A percentile compares a stretch with the other conserved stretches of the same genome.
These are phyloP conservation scores for Wickerhamiella cacticola DNA, from an alignment of 805 yeast species.

Conservation along the genomic window DNA sequence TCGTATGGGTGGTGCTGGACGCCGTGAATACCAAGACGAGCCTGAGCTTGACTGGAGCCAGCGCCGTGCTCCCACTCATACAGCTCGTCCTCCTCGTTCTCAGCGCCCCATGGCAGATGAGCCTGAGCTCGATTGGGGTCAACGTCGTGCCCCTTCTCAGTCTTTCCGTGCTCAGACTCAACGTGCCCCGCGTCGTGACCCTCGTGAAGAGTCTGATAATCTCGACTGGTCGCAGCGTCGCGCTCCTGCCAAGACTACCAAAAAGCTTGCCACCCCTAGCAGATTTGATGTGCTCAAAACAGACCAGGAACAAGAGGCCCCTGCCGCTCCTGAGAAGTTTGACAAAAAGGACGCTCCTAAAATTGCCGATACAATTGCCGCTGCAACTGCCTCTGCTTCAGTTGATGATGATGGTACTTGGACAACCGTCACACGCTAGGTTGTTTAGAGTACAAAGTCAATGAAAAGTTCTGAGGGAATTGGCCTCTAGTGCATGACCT, in stretches of 20 bases:
- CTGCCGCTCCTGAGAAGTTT: not conserved
- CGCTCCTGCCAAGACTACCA: slow-evolving; percentile 17
- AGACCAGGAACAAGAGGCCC: slow-evolving; percentile 15
- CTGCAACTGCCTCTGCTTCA: slow-evolving; percentile 8
- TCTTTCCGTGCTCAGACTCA: slow-evolving; percentile 2
- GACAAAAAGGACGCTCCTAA: not conserved
- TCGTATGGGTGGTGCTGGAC: slow-evolving; percentile 25
- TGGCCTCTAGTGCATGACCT: no score
- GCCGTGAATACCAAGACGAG: slow-evolving; percentile 27
- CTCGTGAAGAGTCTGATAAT: slow-evolving; percentile 14
- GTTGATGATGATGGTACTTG: slow-evolving; percentile 6
- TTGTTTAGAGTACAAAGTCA: no score
- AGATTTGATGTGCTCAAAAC: slow-evolving; percentile 21
- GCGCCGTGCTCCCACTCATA: slow-evolving; percentile 17
- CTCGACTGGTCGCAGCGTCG: slow-evolving; percentile 2
- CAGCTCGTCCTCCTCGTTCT: slow-evolving; percentile 10
- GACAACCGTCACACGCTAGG: slow-evolving; percentile 10
- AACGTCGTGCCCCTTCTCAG: slow-evolving; percentile 16
- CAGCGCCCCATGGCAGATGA: slow-evolving; percentile 26
- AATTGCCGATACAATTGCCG: slow-evolving; percentile 11
- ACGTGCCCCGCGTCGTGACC: slow-evolving; percentile 27
- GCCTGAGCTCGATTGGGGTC: slow-evolving; percentile 40
- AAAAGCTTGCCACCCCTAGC: slow-evolving; percentile 29
- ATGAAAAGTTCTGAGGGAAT: not conserved
- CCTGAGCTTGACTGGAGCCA: slow-evolving; percentile 21